Conservation (phyloP, 176 grass and related monocot species). For the Elymus sibiricus region DNA sequence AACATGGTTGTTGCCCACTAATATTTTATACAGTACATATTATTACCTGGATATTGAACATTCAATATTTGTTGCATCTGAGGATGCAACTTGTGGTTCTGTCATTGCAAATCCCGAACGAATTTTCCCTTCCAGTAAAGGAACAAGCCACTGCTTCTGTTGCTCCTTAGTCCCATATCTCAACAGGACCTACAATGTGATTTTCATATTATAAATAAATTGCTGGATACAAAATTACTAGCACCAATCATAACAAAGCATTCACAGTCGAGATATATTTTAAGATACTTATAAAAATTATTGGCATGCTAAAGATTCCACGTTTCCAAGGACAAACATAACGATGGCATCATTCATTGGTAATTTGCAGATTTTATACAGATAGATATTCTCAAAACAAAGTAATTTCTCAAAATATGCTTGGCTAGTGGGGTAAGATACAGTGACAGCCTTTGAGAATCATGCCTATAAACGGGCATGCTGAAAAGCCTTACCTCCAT, state of each 20-base stretch:
- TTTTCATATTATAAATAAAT: not conserved
- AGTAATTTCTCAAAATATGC: not conserved
- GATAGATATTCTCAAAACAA: not conserved
- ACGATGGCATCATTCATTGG: not conserved
- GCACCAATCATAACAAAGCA: not conserved
- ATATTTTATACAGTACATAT: conserved; percentile 7
- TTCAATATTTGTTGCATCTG: conserved; percentile 98
- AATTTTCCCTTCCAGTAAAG: conserved; percentile 85
- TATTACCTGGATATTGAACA: conserved; percentile 87
- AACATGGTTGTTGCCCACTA: not conserved
- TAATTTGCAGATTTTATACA: not conserved
- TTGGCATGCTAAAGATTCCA: not conserved
- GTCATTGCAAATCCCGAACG: conserved; percentile 99
- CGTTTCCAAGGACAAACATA: not conserved
- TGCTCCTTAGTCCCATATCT: conserved; percentile 97
- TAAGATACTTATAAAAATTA: not conserved
- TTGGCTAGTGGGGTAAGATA: not conserved
- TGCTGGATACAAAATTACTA: not conserved
- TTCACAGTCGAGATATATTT: not conserved
- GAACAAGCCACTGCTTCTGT: conserved; percentile 75
- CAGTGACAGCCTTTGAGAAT: not conserved
- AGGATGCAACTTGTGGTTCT: conserved; percentile 98
- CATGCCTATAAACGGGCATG: not conserved
- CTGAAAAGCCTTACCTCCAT: conserved; percentile 71
- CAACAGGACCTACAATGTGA: conserved; percentile 68